Conservation (phyloP, 2,329 filamentous ascomycete genomes). For the Huntiella savannae region DNA sequence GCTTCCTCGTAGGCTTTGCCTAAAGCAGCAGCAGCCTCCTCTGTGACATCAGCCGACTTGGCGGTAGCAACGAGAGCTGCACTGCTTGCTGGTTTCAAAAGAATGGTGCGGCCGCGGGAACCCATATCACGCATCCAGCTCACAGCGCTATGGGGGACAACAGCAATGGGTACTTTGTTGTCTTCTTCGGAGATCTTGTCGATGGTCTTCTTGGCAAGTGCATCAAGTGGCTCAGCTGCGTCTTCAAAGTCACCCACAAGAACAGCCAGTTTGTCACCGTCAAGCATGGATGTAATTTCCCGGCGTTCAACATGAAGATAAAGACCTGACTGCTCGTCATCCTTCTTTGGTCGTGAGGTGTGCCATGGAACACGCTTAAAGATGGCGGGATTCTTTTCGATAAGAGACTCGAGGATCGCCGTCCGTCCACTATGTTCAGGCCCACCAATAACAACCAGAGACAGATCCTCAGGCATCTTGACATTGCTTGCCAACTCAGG, state of each 20-base stretch:
- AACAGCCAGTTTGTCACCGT: constrained; percentile 40
- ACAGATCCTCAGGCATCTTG: constrained; percentile 27
- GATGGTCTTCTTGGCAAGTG: neutral
- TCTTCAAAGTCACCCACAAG: constrained; percentile 16
- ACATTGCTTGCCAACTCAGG: constrained; percentile 1
- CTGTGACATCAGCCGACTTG: constrained; percentile 1
- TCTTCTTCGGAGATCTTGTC: constrained; percentile 24
- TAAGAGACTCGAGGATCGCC: constrained; percentile 41
- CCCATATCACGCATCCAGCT: constrained; percentile 38
- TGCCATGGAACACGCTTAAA: constrained; percentile 41
- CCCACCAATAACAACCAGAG: constrained; percentile 48
- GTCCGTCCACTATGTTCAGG: constrained; percentile 43
- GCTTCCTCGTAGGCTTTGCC: constrained; percentile 11
- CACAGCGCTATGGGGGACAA: constrained; percentile 1
- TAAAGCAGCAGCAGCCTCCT: constrained; percentile 2
- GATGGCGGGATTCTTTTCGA: constrained; percentile 42
- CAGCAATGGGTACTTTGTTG: constrained; percentile 41
- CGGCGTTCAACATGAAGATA: constrained; percentile 38
- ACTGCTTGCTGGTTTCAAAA: constrained; percentile 25
- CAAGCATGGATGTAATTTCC: constrained; percentile 37
- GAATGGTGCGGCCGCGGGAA: constrained; percentile 35
- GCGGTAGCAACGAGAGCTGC: constrained; percentile 1
- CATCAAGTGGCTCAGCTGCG: neutral
- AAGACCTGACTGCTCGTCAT: constrained; percentile 32
- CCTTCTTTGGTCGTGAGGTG: constrained; percentile 30